Evolutionary conservation across 768 basidiomycete species (phyloP).

Genomic region (Serendipita sp.): DNA sequence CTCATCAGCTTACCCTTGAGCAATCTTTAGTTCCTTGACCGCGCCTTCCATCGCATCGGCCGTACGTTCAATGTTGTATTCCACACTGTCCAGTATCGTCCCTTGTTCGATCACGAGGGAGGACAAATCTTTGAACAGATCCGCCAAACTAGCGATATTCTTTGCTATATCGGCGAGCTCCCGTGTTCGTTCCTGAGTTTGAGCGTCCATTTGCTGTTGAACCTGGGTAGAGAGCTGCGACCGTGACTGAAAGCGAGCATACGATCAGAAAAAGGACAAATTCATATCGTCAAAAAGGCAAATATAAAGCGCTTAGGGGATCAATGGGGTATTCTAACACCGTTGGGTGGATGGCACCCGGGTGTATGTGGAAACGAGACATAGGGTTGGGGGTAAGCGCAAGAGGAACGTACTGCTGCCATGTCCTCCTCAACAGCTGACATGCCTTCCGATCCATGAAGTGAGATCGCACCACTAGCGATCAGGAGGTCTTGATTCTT

Average conservation of each 20-base stretch:
- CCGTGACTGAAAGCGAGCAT: conserved; percentile 14
- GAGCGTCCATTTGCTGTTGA: conserved; percentile 26
- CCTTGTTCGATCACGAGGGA: conserved; percentile 94
- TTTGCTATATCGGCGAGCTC: conserved; percentile 83
- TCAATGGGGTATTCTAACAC: neutral
- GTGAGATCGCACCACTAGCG: conserved; percentile 71
- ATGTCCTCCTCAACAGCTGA: conserved; percentile 84
- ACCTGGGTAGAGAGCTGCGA: conserved; percentile 13
- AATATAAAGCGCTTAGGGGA: neutral
- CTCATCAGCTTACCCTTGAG: conserved; percentile 43
- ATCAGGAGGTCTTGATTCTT: conserved; percentile 90
- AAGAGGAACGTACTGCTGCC: conserved; percentile 42
- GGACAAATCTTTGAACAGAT: conserved; percentile 90
- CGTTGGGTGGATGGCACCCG: neutral
- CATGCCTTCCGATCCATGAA: conserved; percentile 67
- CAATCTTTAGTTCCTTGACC: conserved; percentile 65
- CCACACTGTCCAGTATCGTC: conserved; percentile 86
- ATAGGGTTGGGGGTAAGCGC: conserved; percentile 12
- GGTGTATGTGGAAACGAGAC: neutral
- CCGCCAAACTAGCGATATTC: conserved; percentile 79
- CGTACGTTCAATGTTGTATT: conserved; percentile 94
- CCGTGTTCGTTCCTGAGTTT: conserved; percentile 28
- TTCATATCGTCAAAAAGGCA: neutral
- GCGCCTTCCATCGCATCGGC: conserved; percentile 67
- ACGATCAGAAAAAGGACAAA: conserved; percentile 7